Conservation (phyloP, 1,284 basidiomycete genomes). For the Sporisorium exsertum region DNA sequence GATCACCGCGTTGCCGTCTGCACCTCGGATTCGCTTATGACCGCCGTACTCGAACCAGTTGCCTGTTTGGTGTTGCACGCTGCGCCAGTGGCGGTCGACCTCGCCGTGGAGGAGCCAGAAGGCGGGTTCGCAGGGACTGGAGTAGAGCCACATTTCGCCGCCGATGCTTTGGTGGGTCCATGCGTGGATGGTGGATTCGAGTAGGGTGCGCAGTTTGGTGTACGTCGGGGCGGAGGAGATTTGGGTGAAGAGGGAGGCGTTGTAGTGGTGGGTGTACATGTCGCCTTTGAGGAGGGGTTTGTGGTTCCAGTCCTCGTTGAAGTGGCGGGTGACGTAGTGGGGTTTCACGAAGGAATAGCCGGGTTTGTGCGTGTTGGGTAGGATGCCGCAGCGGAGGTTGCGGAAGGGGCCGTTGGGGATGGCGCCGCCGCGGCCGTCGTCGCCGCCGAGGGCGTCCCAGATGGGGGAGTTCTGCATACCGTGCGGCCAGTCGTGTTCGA, state of each 20-base stretch:
- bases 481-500: conserved; percentile 15
- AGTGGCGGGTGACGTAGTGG: conserved; percentile 37
- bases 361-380: conserved; percentile 27
- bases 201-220: conserved; percentile 1
- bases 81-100: conserved; percentile 34
- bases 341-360: conserved; percentile 31
- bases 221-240: conserved; percentile 15
- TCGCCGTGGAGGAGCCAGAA: conserved; percentile 46
- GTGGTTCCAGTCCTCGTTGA: conserved; percentile 30
- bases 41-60: conserved; percentile 24
- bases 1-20: background rate
- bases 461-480: conserved; percentile 18
- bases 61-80: conserved; percentile 12
- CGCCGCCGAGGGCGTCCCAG: conserved; percentile 14
- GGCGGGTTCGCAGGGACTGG: conserved; percentile 30
- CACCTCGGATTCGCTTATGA: conserved; percentile 3
- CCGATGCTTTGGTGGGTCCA: conserved; percentile 34
- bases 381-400: conserved; percentile 8
- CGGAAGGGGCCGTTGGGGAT: conserved; percentile 35
- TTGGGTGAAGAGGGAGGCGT: background rate
- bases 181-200: conserved; percentile 25
- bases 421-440: conserved; percentile 20
- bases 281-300: conserved; percentile 27
- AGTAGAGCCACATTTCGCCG: conserved; percentile 36
- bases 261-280: conserved; percentile 37